Evolutionary conservation across 176 grass and related monocot genomes (phyloP).

Genomic region (Guadua angustifolia): DNA sequence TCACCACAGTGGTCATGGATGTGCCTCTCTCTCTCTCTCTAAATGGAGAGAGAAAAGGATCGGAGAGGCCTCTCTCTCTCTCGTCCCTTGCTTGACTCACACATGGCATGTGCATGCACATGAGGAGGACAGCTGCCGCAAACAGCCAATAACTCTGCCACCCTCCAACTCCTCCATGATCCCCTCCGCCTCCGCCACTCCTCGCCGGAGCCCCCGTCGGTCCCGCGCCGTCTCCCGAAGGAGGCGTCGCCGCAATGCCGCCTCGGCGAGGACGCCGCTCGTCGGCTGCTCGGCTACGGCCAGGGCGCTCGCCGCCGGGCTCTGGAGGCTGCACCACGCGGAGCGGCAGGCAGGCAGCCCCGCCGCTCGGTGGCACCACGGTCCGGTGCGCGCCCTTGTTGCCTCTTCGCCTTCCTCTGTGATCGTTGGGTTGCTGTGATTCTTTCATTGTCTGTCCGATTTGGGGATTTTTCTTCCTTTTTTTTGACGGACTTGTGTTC

Average conservation of each 20-base stretch:
- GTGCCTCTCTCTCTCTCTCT: not conserved
- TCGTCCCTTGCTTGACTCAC: slow-evolving; percentile 7
- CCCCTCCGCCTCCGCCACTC: slow-evolving; percentile 20
- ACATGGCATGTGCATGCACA: slow-evolving; percentile 52
- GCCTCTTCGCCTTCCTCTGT: not conserved
- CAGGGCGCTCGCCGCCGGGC: slow-evolving; percentile 52
- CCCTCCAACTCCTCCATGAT: slow-evolving; percentile 29
- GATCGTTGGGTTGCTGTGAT: not conserved
- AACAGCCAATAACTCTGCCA: slow-evolving; percentile 20
- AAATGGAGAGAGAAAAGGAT: not conserved
- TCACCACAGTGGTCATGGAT: not conserved
- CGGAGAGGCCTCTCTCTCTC: not conserved
- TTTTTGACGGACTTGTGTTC: not conserved
- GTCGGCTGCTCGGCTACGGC: slow-evolving; percentile 41
- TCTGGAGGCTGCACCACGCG: slow-evolving; percentile 55
- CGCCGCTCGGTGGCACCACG: not conserved
- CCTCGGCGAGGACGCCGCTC: not conserved
- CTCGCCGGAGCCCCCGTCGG: slow-evolving; percentile 30
- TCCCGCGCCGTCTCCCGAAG: not conserved
- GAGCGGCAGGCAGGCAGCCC: slow-evolving; percentile 8
- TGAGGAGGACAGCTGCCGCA: slow-evolving; percentile 14
- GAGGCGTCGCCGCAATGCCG: slow-evolving; percentile 42
- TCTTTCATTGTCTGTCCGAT: not conserved
- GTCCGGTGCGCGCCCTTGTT: not conserved
- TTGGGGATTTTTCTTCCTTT: not conserved